Conservation (phyloP, 1,284 basidiomycete genomes). For the Marasmius tenuissimus region DNA sequence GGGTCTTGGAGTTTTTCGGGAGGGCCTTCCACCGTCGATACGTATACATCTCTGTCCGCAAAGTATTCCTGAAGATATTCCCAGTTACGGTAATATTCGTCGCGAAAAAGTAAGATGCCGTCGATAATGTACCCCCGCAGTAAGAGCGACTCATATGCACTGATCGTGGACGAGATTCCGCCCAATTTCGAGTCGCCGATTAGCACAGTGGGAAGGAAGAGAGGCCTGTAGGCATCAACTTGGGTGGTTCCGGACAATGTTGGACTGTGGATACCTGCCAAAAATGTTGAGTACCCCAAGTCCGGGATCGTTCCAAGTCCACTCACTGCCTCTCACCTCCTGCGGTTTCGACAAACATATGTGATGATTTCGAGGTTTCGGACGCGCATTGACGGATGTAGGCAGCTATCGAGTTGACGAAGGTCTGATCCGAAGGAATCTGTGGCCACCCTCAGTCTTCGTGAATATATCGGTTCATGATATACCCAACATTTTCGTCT, state of each 20-base stretch:
- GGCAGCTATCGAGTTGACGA: constrained; percentile 66
- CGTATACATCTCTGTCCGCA: constrained; percentile 63
- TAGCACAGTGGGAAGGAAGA: constrained; percentile 86
- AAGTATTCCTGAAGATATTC: constrained; percentile 85
- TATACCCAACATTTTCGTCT: constrained; percentile 32
- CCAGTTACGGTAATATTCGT: constrained; percentile 85
- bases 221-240: constrained; percentile 79
- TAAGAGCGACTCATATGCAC: constrained; percentile 88
- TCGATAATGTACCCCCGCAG: constrained; percentile 92
- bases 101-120: constrained; percentile 85
- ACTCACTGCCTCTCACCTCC: constrained; percentile 61
- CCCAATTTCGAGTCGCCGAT: constrained; percentile 89
- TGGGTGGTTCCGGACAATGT: constrained; percentile 87
- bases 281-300: background rate
- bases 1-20: constrained; percentile 51
- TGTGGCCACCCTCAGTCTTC: constrained; percentile 15
- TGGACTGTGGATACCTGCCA: constrained; percentile 89
- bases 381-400: constrained; percentile 59
- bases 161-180: constrained; percentile 93
- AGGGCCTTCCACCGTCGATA: constrained; percentile 59
- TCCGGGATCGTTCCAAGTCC: background rate
- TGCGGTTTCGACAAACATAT: constrained; percentile 92
- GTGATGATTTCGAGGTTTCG: constrained; percentile 32
- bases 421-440: constrained; percentile 63
- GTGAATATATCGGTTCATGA: background rate